These are phyloP conservation scores for Talaromyces atroroseus DNA, from an alignment of 2,329 filamentous ascomycete species.

Conservation along the genomic window DNA sequence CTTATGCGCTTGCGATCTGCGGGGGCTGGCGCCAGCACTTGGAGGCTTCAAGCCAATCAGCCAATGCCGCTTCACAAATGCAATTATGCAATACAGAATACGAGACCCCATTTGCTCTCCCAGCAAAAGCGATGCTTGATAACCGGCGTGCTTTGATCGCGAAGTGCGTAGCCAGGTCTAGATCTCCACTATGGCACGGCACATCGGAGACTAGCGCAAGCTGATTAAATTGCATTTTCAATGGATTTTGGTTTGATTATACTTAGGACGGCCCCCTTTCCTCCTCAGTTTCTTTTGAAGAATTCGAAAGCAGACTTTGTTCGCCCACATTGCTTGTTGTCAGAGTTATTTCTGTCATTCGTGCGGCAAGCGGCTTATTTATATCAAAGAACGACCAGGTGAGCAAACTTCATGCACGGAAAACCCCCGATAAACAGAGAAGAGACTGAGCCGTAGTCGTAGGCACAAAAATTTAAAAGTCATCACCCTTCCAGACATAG, in stretches of 20 bases:
- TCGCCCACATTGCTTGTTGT: neutral
- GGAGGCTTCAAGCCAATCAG: neutral
- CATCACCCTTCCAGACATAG: neutral
- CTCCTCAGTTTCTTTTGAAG: neutral
- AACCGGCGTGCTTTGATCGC: neutral
- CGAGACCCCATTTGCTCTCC: neutral
- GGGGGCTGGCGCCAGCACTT: neutral
- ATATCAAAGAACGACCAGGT: neutral
- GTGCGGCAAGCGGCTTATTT: neutral
- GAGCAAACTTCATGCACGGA: neutral
- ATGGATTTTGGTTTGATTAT: neutral
- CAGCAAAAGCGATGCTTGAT: neutral
- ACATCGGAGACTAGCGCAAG: slow-evolving; percentile 7
- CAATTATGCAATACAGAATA: neutral
- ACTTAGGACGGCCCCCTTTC: slow-evolving; percentile 4
- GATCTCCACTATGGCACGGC: slow-evolving; percentile 7
- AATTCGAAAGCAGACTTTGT: neutral
- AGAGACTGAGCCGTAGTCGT: neutral
- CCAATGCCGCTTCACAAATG: neutral
- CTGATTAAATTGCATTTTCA: slow-evolving; percentile 2
- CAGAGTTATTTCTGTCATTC: neutral
- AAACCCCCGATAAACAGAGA: neutral
- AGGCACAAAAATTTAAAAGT: neutral
- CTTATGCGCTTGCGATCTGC: neutral
- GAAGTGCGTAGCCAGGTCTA: neutral